Percentiles rank a stretch among this genome's conserved stretches.
These are phyloP conservation scores for Osmanthus fragrans DNA, from an alignment of 257 asterid genomes.

Conservation along the genomic window DNA sequence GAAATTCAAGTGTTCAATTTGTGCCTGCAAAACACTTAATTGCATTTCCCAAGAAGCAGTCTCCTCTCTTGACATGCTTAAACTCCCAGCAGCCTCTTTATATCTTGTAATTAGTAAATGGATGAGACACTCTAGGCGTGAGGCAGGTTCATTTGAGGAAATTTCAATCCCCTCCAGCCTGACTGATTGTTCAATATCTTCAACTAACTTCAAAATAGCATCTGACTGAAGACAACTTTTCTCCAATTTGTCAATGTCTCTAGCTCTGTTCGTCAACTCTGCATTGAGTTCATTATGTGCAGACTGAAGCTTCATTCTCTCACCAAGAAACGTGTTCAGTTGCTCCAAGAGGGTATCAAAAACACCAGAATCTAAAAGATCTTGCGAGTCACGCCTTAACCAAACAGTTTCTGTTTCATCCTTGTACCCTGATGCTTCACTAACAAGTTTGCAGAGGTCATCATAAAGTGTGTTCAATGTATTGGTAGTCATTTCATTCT, in stretches of 20 bases:
- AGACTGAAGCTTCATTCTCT: slow-evolving; percentile 59
- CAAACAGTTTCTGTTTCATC: slow-evolving; percentile 39
- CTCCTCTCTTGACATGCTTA: slow-evolving; percentile 37
- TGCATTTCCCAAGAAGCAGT: slow-evolving; percentile 50
- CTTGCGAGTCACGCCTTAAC: slow-evolving; percentile 38
- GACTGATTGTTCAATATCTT: slow-evolving; percentile 58
- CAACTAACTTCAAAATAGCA: slow-evolving; percentile 51
- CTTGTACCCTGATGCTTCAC: slow-evolving; percentile 31
- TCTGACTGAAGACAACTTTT: slow-evolving; percentile 49
- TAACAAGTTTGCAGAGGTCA: slow-evolving; percentile 55
- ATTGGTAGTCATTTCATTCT: slow-evolving; percentile 42
- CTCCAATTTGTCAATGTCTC: slow-evolving; percentile 56
- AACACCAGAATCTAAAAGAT: slow-evolving; percentile 51
- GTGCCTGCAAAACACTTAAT: slow-evolving; percentile 51
- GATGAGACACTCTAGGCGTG: slow-evolving; percentile 57
- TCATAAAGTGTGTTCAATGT: slow-evolving; percentile 46
- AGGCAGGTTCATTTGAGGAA: slow-evolving; percentile 48
- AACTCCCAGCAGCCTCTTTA: slow-evolving; percentile 53
- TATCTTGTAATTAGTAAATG: slow-evolving; percentile 59
- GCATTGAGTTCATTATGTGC: slow-evolving; percentile 52
- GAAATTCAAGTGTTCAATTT: slow-evolving; percentile 55
- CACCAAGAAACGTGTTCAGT: slow-evolving; percentile 45
- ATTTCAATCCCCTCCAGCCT: slow-evolving; percentile 43
- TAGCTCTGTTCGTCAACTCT: slow-evolving; percentile 48
- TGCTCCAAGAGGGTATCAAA: slow-evolving; percentile 52